Conservation (phyloP, 495 filamentous ascomycete genomes). For the Aspergillus saccharolyticus region DNA sequence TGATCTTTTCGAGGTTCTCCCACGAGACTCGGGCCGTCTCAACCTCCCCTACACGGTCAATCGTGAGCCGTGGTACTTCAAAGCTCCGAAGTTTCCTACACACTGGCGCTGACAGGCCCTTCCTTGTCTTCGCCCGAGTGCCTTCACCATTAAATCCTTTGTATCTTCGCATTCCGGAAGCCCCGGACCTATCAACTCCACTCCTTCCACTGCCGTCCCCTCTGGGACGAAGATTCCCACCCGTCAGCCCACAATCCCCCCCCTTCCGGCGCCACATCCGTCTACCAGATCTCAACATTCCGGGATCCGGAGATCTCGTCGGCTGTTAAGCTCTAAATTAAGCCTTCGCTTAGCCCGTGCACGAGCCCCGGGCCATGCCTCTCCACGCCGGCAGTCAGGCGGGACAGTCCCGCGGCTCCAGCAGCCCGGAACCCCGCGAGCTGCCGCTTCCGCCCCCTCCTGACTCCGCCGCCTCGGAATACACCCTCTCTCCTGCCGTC, state of each 20-base stretch:
- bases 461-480: slow-evolving; percentile 7
- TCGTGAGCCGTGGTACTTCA: not conserved
- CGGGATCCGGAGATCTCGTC: too few relatives aligned
- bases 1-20: too few relatives aligned
- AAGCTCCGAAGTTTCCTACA: not conserved
- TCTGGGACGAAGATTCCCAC: not conserved
- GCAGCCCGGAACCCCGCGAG: slow-evolving; percentile 13
- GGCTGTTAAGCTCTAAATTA: too few relatives aligned
- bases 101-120: not conserved
- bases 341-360: not conserved
- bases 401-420: slow-evolving; percentile 19
- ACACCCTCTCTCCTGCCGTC: slow-evolving; percentile 21
- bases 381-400: slow-evolving; percentile 39
- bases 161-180: not conserved
- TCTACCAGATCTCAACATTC: too few relatives aligned
- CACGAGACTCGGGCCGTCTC: not conserved
- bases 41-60: not conserved
- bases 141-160: not conserved
- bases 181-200: not conserved
- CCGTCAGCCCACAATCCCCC: not conserved
- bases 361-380: too few relatives aligned
- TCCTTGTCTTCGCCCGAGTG: not conserved
- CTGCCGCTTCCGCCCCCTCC: slow-evolving; percentile 5
- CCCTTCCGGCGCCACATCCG: not conserved
- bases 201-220: not conserved